Evolutionary conservation across 306 rosid species (phyloP).

Genomic region (Casuarina glauca): DNA sequence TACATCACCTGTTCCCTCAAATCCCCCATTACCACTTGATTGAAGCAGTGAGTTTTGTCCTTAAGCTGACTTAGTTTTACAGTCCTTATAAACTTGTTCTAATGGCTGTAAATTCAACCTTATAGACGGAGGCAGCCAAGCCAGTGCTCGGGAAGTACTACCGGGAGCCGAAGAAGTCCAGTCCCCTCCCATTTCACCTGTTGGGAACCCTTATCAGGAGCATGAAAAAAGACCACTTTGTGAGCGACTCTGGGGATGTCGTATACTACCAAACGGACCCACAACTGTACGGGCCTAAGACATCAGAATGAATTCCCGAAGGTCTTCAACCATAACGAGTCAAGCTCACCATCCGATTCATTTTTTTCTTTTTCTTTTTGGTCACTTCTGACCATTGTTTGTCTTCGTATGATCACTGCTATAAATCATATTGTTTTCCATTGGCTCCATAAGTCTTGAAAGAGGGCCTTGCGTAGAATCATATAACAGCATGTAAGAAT

Average conservation of each 20-base stretch:
- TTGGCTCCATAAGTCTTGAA: not conserved
- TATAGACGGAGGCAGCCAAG: conserved; percentile 85
- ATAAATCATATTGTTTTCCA: not conserved
- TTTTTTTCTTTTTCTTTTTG: not conserved
- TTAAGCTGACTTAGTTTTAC: not conserved
- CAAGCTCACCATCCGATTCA: not conserved
- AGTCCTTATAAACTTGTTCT: conserved; percentile 3
- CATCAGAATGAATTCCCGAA: not conserved
- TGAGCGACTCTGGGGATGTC: conserved; percentile 79
- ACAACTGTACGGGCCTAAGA: conserved; percentile 35
- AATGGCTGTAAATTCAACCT: conserved; percentile 1
- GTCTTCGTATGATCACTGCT: not conserved
- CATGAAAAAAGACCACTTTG: conserved; percentile 83
- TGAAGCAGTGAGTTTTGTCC: conserved; percentile 79
- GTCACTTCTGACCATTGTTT: not conserved
- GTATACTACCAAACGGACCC: conserved; percentile 85
- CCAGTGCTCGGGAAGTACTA: conserved; percentile 81
- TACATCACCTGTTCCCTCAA: conserved; percentile 66
- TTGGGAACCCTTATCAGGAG: conserved; percentile 70
- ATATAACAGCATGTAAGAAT: not conserved
- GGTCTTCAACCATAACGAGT: not conserved
- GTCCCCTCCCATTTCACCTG: conserved; percentile 77
- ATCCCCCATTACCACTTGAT: conserved; percentile 60
- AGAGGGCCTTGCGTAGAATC: not conserved
- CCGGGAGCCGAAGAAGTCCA: conserved; percentile 72